These are phyloP conservation scores for Quercus variabilis DNA, from an alignment of 306 rosid species.

Conservation along the genomic window DNA sequence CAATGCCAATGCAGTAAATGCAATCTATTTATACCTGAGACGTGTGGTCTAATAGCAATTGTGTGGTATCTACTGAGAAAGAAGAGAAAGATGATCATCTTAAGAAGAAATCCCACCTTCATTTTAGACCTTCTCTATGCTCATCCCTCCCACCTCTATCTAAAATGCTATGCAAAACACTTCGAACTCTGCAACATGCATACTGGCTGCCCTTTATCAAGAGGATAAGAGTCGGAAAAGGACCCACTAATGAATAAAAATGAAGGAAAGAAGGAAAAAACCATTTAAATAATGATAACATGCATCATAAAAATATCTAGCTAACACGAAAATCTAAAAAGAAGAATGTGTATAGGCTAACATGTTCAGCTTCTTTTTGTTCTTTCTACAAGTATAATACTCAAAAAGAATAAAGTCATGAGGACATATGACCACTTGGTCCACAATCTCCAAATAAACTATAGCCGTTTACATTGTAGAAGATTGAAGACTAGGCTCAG, in stretches of 20 bases:
- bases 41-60: constrained; percentile 11
- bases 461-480: not conserved
- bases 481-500: not conserved
- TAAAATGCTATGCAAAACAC: not conserved
- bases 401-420: constrained; percentile 13
- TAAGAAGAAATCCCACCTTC: constrained; percentile 18
- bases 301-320: constrained; percentile 6
- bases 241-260: not conserved
- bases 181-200: not conserved
- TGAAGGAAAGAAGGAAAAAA: not conserved
- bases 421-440: constrained; percentile 14
- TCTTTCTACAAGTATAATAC: constrained; percentile 1
- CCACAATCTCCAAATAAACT: constrained; percentile 1
- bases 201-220: not conserved
- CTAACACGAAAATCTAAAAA: constrained; percentile 6
- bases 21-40: constrained; percentile 21
- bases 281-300: not conserved
- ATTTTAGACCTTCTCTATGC: constrained; percentile 14
- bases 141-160: not conserved
- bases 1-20: not conserved
- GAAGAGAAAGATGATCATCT: constrained; percentile 19
- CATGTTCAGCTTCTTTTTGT: constrained; percentile 20
- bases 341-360: not conserved
- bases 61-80: constrained; percentile 8
- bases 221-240: not conserved